Evolutionary conservation across 768 basidiomycete species (phyloP), one percentile per base, ranked within the genome.

Genomic region (Suillus subaureus): DNA sequence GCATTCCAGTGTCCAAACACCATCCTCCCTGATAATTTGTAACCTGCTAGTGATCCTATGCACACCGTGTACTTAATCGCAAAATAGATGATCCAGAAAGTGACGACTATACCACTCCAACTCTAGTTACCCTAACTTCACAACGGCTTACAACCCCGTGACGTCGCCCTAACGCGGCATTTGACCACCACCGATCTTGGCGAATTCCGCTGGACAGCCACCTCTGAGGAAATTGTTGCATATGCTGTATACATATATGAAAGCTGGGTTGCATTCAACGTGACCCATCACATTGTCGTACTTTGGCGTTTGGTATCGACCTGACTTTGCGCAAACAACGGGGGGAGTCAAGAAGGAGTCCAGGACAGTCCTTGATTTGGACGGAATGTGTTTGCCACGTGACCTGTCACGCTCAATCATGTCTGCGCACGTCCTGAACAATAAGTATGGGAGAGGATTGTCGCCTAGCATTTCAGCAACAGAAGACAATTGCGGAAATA

Each of bases 101-200:
- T 33, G 70, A 66, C 23, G 65, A 65, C 54, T 63, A 63, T 43
- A 67, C 58, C n/a, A 28, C 54, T 21, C n/a, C 15, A 13, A 28
- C 33, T 26, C 18, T 15, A n/a, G n/a, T 51, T 8, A 15, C 26
- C 28, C 16, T 26, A 31, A 58, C 15, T 18, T 39, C 62, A 39
- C 52, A 31, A 42, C 49, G 42, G 13, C 72, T 75, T 11, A 72
- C 75, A 15, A 77, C 71, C 47, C 33, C 63, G 72, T 28, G 72
- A 75, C 26, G 7, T 23, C 15, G 7, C 23, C 7, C n/a, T 15
- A 57, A 26, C 37, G 23, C 37, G 4, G 16, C 16, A 1, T 16
- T 28, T 40, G 15, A 57, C 35, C 2, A 28, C 39, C 39, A 40
- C 28, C 9, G 16, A 18, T 9, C 16, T 40, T 11, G 5, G 6